Base-by-base conservation (phyloP, 108 stramenopile genomes). In the Conticribra weissflogii region DNA sequence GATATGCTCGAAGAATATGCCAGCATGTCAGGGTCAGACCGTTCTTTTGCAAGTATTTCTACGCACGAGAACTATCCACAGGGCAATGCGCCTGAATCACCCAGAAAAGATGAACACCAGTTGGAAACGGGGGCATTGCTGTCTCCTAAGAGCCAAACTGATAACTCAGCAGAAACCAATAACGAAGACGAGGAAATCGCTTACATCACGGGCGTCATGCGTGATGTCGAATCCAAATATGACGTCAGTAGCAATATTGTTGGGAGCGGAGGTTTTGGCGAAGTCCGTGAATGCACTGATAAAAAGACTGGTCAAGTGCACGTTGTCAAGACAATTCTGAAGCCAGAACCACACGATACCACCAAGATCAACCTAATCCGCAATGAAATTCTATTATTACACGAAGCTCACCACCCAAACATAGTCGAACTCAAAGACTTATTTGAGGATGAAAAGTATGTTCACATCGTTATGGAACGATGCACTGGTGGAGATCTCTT, bases 381-480 rank as follows among this genome's bases (percentile, higher is more conserved):
- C 1, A 77, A 77, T 46, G 76, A 77, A 60, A 77, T 77, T 48
- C 50, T 72, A 29, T 63, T 77, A 1, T 63, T 77, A 51, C 76
- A 71, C 21, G 70, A 72, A 51, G 76, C 70, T 12, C 65, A 76
- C 18, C 89, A 90, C 61, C 86, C 86, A 27, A 83, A 82, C 67
- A 88, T 90, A 45, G 85, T 90, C 28, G 71, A 88, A 50, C 81
- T 90, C 9, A 73, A 68, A 59, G 86, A 84, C 29, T 66, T 83
- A 29, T 88, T 73, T 59, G 83, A 86, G 74, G 87, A 88, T 32
- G 64, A 66, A 21, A 50, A 80, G 19, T 75, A 74, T 30, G 54
- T 90, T 7, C 86, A 85, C 22, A 82, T 89, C 47, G 88, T 91
- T 31, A 87, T 85, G 66, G 89, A 90, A 12, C 63, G 81, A n/a